These are phyloP conservation scores for Bipolaris zeicola DNA, from an alignment of 2,329 filamentous ascomycete species.

Conservation along the genomic window DNA sequence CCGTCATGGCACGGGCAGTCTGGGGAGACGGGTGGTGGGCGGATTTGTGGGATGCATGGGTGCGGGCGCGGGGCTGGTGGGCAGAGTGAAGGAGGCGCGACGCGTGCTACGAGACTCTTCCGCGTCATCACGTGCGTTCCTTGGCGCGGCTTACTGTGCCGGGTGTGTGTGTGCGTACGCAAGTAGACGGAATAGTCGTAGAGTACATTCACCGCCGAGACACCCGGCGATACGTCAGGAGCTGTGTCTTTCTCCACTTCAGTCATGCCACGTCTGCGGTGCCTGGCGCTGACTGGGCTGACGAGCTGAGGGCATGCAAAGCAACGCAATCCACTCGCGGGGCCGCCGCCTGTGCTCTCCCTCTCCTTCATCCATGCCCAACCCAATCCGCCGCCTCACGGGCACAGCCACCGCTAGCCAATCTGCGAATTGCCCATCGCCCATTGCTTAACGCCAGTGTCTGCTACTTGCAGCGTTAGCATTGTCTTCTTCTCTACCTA, in stretches of 20 bases:
- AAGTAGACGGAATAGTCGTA: background rate
- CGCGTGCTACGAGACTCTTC: background rate
- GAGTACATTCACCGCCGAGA: slow-evolving; percentile 5
- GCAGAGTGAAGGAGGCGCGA: slow-evolving; percentile 3
- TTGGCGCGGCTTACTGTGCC: slow-evolving; percentile 5
- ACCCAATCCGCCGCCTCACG: slow-evolving; percentile 19
- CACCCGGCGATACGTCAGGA: background rate
- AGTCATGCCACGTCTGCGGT: slow-evolving; percentile 13
- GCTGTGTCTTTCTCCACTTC: slow-evolving; percentile 3
- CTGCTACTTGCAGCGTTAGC: background rate
- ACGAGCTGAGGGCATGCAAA: slow-evolving; percentile 15
- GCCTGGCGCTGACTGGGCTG: slow-evolving; percentile 8
- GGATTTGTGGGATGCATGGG: background rate
- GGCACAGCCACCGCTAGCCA: slow-evolving; percentile 29
- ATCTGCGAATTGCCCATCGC: slow-evolving; percentile 10
- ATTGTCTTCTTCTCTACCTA: slow-evolving; percentile 3
- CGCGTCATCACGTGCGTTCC: slow-evolving; percentile 24
- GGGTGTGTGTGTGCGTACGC: too few relatives aligned
- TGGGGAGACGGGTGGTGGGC: slow-evolving; percentile 16
- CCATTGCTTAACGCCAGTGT: background rate
- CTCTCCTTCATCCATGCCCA: slow-evolving; percentile 20
- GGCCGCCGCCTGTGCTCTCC: slow-evolving; percentile 17
- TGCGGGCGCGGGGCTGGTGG: slow-evolving; percentile 9
- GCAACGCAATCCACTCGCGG: slow-evolving; percentile 26
- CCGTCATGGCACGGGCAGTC: slow-evolving; percentile 31